A percentile compares a stretch with the other conserved stretches of the same genome.
phyloP scores from a whole-genome alignment of 805 yeast genomes.

The Saccharomycopsis schoenii region DNA sequence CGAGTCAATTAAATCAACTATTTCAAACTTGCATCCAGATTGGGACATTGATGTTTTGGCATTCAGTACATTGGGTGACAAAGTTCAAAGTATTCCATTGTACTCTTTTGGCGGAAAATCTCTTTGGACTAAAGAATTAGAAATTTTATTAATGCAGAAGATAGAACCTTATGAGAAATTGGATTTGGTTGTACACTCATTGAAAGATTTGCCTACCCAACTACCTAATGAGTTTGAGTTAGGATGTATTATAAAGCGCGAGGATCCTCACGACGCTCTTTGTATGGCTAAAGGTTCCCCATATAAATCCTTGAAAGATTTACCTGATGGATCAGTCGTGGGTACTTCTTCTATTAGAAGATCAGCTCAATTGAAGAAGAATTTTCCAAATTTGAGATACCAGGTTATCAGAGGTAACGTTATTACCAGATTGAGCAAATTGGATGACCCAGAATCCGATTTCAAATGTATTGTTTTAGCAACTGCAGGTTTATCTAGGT shows the following conservation, averaged over 20 bases:
- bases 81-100: conserved; percentile 72
- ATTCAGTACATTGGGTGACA: conserved; percentile 82
- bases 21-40: conserved; percentile 52
- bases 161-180: conserved; percentile 57
- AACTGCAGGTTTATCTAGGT: conserved; percentile 79
- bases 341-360: conserved; percentile 95
- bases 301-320: conserved; percentile 55
- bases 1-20: conserved; percentile 54
- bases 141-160: conserved; percentile 55
- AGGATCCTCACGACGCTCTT: conserved; percentile 90
- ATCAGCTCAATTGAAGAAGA: conserved; percentile 77
- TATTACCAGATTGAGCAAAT: conserved; percentile 70
- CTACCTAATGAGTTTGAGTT: conserved; percentile 84
- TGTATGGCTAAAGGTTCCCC: conserved; percentile 60
- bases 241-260: conserved; percentile 79
- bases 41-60: conserved; percentile 69
- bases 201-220: conserved; percentile 87
- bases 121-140: conserved; percentile 93
- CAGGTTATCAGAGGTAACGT: conserved; percentile 81
- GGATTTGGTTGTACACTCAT: conserved; percentile 86
- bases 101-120: conserved; percentile 96
- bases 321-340: conserved; percentile 78
- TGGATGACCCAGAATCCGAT: conserved; percentile 60
- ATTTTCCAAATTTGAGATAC: conserved; percentile 66
- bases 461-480: conserved; percentile 78